Base-by-base conservation (phyloP, 116 monocot genomes). In the Trichopus zeylanicus region DNA sequence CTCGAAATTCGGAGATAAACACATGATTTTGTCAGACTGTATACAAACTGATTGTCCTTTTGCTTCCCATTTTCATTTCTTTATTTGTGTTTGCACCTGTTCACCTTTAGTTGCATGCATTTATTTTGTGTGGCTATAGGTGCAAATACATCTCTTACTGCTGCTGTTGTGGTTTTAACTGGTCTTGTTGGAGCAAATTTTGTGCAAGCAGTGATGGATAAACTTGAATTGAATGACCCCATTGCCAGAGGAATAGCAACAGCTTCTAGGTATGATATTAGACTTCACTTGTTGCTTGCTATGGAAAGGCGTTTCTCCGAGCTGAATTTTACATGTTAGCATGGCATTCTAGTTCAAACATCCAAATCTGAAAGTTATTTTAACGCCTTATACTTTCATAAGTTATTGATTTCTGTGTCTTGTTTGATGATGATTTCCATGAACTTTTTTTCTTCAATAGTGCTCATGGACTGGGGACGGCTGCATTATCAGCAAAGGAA, bases 211-310 rank as follows among this genome's bases (percentile, higher is more conserved):
- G 82, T 77, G 26, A 87, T 98, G 79, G 97, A 98, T 66, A 91
- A 78, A 68, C 57, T 98, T 26, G 51, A 75, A 6, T 66, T 87
- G 38, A 71, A 82, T 37, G 97, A 98, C 49, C 97, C 97, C 10
- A 98, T 98, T 63, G 87, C 97, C 54, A 70, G 97, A 78, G 97
- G 97, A 73, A 85, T 98, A 73, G 97, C 87, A 54, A 98, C 97
- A 31, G 91, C 97, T 67, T 98, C 97, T 13, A 98, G 97, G 97
- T 88, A 84, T n/a, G n/a, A n/a, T n/a, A n/a, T n/a, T n/a, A n/a
- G n/a, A n/a, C n/a, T n/a, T n/a, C n/a, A n/a, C n/a, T n/a, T n/a
- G n/a, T n/a, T n/a, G n/a, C n/a, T n/a, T n/a, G n/a, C n/a, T n/a
- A n/a, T n/a, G n/a, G n/a, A n/a, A n/a, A n/a, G n/a, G n/a, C n/a